Conservation (phyloP, 768 basidiomycete species). For the Rhizopogon sp. region DNA sequence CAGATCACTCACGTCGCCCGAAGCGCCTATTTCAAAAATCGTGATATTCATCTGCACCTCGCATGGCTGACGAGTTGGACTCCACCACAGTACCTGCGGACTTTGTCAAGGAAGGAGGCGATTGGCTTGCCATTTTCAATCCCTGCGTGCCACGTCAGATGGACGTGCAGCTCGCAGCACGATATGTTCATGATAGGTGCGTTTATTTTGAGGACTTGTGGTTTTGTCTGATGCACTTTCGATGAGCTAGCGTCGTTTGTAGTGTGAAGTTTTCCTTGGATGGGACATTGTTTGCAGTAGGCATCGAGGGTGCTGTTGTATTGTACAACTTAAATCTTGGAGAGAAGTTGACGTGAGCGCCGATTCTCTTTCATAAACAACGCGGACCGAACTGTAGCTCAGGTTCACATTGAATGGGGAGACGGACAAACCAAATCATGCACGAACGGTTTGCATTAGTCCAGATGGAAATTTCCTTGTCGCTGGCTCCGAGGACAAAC, state of each 20-base stretch:
- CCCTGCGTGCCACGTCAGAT: constrained; percentile 72
- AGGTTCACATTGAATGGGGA: neutral
- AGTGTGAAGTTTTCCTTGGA: constrained; percentile 95
- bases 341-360: constrained; percentile 23
- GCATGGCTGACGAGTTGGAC: constrained; percentile 14
- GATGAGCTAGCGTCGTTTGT: constrained; percentile 59
- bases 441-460: constrained; percentile 73
- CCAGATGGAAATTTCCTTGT: constrained; percentile 69
- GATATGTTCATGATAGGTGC: neutral
- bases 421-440: neutral
- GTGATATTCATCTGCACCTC: neutral
- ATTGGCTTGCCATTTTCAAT: constrained; percentile 91
- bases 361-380: neutral
- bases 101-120: constrained; percentile 59
- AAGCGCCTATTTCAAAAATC: neutral
- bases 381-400: neutral
- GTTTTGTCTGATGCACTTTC: neutral
- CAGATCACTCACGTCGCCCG: neutral
- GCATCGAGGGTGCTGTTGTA: constrained; percentile 24
- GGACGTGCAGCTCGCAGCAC: constrained; percentile 54
- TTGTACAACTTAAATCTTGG: constrained; percentile 22
- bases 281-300: constrained; percentile 89
- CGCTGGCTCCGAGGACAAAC: constrained; percentile 87
- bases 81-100: constrained; percentile 22
- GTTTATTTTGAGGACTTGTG: neutral